phyloP scores from a whole-genome alignment of 2,329 filamentous ascomycete species.

The Sphaerulina musiva region DNA sequence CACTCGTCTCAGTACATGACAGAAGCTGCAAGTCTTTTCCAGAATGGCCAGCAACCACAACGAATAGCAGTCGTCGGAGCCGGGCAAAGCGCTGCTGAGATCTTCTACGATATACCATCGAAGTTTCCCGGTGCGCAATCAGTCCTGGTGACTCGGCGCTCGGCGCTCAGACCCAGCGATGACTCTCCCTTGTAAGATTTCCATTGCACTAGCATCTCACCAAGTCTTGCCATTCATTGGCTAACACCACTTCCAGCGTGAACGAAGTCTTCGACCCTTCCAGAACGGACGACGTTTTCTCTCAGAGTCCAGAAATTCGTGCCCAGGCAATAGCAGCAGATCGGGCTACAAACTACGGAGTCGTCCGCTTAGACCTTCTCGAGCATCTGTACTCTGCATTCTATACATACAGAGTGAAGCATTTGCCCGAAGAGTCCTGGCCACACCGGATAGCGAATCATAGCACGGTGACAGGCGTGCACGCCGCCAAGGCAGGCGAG shows the following conservation, averaged over 20 bases:
- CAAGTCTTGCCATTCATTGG: slow-evolving; percentile 40
- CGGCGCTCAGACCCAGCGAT: slow-evolving; percentile 81
- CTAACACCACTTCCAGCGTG: slow-evolving; percentile 53
- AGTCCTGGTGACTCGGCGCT: slow-evolving; percentile 69
- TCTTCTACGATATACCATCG: slow-evolving; percentile 79
- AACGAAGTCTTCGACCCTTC: slow-evolving; percentile 95
- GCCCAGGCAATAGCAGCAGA: slow-evolving; percentile 59
- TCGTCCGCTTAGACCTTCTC: slow-evolving; percentile 80
- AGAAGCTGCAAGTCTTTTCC: slow-evolving; percentile 51
- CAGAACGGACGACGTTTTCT: slow-evolving; percentile 69
- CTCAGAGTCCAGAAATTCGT: slow-evolving; percentile 58
- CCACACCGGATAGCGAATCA: slow-evolving; percentile 73
- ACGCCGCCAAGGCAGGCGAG: slow-evolving; percentile 20
- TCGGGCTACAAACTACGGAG: slow-evolving; percentile 85
- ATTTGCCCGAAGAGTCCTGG: slow-evolving; percentile 67
- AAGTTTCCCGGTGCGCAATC: slow-evolving; percentile 77
- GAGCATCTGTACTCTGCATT: slow-evolving; percentile 81
- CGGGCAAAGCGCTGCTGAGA: slow-evolving; percentile 90
- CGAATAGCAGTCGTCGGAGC: slow-evolving; percentile 79
- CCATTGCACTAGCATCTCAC: no score
- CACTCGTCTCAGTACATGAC: slow-evolving; percentile 84
- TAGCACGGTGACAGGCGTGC: slow-evolving; percentile 58
- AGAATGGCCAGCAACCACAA: slow-evolving; percentile 50
- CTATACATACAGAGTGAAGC: slow-evolving; percentile 73
- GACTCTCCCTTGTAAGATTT: slow-evolving; percentile 70